phyloP scores from a whole-genome alignment of 441 rosid species.

The Gossypium gossypioides region DNA sequence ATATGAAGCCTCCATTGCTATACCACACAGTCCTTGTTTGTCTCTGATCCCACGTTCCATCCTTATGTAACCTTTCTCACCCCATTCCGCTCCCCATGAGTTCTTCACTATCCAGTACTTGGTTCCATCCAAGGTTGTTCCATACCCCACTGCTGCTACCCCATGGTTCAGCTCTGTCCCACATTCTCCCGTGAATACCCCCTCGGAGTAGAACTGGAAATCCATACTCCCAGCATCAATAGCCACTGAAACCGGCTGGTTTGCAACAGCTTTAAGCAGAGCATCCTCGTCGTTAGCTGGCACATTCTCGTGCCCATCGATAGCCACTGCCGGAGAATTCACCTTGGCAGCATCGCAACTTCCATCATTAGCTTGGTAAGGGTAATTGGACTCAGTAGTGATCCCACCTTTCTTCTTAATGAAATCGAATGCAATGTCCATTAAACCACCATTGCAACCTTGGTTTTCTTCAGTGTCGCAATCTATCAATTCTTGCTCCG shows the following conservation, averaged over 20 bases:
- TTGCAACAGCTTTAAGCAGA: conserved; percentile 54
- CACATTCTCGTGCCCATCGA: conserved; percentile 69
- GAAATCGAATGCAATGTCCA: conserved; percentile 75
- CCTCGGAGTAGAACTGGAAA: conserved; percentile 90
- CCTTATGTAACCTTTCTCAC: conserved; percentile 82
- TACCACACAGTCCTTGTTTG: conserved; percentile 68
- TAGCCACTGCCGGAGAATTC: conserved; percentile 41
- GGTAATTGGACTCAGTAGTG: conserved; percentile 53
- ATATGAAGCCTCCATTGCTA: conserved; percentile 82
- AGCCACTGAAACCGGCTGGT: conserved; percentile 76
- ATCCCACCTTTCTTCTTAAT: conserved; percentile 57
- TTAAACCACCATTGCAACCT: conserved; percentile 79
- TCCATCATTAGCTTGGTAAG: conserved; percentile 43
- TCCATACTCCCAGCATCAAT: conserved; percentile 72
- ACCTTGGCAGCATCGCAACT: conserved; percentile 42
- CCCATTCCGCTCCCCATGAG: conserved; percentile 88
- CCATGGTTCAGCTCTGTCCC: conserved; percentile 70
- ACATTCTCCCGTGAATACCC: conserved; percentile 67
- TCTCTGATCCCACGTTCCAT: conserved; percentile 51
- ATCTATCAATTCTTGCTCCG: conserved; percentile 74
- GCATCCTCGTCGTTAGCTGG: conserved; percentile 61
- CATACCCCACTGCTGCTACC: conserved; percentile 71
- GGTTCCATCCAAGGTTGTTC: conserved; percentile 53
- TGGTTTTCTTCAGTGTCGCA: conserved; percentile 64
- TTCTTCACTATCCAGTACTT: conserved; percentile 85